Base-by-base conservation (phyloP, 2,329 filamentous ascomycete genomes). In the Pseudohalonectria lignicola region DNA sequence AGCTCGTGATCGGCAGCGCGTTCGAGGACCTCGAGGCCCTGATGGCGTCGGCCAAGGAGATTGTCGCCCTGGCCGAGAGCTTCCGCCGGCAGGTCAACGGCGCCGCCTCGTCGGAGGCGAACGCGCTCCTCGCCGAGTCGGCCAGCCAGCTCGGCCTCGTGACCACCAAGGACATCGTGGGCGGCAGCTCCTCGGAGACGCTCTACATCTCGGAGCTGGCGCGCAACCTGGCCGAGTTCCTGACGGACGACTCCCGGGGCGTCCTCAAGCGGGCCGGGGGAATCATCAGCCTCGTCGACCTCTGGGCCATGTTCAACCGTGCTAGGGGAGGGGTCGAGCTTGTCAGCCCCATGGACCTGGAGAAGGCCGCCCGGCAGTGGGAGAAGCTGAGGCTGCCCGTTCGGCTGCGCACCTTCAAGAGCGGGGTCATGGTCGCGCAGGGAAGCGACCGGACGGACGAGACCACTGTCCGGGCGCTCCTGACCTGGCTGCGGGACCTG, bases 31-130 rank as follows among this genome's bases (percentile, higher is more conserved):
- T 98, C 0, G 90, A 96, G 55, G 88, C 92, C 4, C 69, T 98
- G 28, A 98, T 96, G 90, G 86, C 88, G 3, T 95, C 90, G 4
- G 92, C 92, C 5, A 95, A 96, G 55, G 86, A 98, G 54, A 86
- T 98, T 35, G 82, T 96, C 36, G 86, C 87, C 5, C 77, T 98
- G 31, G 92, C 92, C 1, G 90, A 96, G 58, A 79, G 79, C 13
- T 90, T 96, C 49, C 79, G 86, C 2, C 69, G 76, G 11, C 82
- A 88, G 52, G 64, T 64, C 16, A 71, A 66, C 12, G 73, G 71
- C 17, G 71, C 67, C 18, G 69, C 65, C 8, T 76, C 70, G 5
- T 70, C 75, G 1, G 86, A 92, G 55, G 78, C 86, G 10, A 83
- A 73, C 47, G 77, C 76, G 8, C 66, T 94, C 3, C 69, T 93